Evolutionary conservation across 768 basidiomycete genomes (phyloP).

Genomic region (Leucocoprinus sp.): DNA sequence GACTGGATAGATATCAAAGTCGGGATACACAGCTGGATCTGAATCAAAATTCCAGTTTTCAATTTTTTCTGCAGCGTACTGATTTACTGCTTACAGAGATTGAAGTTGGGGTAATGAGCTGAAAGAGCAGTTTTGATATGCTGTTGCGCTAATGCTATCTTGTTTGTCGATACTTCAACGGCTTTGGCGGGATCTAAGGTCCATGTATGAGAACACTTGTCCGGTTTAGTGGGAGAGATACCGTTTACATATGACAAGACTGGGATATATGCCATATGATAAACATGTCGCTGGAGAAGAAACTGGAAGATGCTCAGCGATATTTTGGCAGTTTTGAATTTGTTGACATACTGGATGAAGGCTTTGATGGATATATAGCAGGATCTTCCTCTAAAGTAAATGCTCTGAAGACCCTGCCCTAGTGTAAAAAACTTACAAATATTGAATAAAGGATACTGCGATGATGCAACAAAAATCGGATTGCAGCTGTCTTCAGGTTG

Average conservation of each 20-base stretch:
- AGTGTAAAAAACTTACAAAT: background rate
- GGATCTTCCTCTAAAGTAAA: background rate
- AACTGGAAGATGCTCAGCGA: background rate
- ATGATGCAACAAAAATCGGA: background rate
- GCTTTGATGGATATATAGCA: background rate
- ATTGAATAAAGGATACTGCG: constrained; percentile 1
- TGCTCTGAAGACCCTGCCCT: background rate
- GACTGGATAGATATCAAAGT: constrained; percentile 18
- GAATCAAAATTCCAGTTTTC: background rate
- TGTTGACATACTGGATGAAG: too few relatives aligned
- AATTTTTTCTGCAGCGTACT: too few relatives aligned
- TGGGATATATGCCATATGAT: constrained; percentile 2
- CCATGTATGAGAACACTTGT: background rate
- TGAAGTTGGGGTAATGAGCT: constrained; percentile 13
- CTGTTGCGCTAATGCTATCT: background rate
- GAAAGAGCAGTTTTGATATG: background rate
- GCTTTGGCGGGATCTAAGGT: background rate
- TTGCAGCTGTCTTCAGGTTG: background rate
- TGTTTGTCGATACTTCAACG: background rate
- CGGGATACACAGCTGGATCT: constrained; percentile 31
- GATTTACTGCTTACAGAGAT: constrained; percentile 9
- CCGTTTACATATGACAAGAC: constrained; percentile 9
- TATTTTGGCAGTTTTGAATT: too few relatives aligned
- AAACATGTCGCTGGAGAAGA: background rate
- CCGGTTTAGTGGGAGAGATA: background rate